phyloP scores from a whole-genome alignment of 108 stramenopile species.

The Pseudonitzschia multiseries region DNA sequence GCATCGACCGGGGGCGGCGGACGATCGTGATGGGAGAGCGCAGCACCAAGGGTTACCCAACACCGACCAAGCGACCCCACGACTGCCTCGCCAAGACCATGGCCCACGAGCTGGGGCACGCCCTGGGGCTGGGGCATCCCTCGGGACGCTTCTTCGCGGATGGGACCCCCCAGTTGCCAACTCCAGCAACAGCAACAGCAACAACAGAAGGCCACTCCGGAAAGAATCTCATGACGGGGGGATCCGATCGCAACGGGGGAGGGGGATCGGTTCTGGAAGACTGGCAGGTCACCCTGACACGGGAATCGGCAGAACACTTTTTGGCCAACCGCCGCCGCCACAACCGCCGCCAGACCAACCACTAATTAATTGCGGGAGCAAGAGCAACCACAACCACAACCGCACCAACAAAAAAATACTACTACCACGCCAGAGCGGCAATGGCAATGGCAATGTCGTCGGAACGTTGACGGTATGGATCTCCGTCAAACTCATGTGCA shows the following conservation, averaged over 20 bases:
- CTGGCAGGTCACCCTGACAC: neutral
- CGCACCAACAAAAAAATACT: too few species aligned
- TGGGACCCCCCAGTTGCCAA: neutral
- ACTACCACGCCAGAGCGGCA: too few species aligned
- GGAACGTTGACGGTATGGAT: too few species aligned
- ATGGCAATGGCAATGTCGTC: too few species aligned
- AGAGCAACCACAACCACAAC: too few species aligned
- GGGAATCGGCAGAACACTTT: neutral
- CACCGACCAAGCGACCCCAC: neutral
- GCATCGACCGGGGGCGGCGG: neutral
- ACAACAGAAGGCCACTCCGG: too few species aligned
- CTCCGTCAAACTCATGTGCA: too few species aligned
- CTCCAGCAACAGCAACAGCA: too few species aligned
- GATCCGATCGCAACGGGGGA: neutral
- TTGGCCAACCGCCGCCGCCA: neutral
- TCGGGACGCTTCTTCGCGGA: neutral
- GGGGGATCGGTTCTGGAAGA: neutral
- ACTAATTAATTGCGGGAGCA: too few species aligned
- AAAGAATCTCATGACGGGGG: neutral
- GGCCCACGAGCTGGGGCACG: slow-evolving; percentile 5
- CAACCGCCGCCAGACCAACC: too few species aligned
- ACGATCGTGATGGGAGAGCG: neutral
- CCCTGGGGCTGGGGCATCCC: neutral
- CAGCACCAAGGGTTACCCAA: neutral
- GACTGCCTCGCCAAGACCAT: neutral